Evolutionary conservation across 352 stramenopile species (phyloP).

Genomic region (Plasmopara muralis): DNA sequence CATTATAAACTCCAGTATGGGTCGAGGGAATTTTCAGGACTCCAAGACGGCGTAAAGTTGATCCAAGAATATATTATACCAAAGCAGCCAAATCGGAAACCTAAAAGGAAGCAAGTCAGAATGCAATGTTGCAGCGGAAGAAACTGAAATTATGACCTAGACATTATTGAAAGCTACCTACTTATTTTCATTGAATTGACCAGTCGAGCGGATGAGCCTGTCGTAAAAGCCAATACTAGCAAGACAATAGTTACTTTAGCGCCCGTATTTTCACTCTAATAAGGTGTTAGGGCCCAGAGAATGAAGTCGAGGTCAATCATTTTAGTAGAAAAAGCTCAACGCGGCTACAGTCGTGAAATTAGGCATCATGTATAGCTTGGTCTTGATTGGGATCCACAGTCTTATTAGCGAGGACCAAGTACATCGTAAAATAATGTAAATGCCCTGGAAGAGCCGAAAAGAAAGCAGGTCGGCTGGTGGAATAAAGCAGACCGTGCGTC

Average conservation of each 20-base stretch:
- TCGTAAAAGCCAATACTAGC: not conserved
- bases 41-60: not conserved
- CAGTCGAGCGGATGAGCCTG: not conserved
- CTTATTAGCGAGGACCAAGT: not conserved
- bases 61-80: not conserved
- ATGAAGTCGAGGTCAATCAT: too few species aligned
- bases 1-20: not conserved
- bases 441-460: not conserved
- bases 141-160: not conserved
- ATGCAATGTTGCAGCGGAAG: not conserved
- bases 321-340: not conserved
- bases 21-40: not conserved
- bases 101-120: not conserved
- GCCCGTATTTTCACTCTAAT: not conserved
- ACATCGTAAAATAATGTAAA: not conserved
- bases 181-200: not conserved
- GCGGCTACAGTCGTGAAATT: not conserved
- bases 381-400: not conserved
- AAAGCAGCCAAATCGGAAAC: not conserved
- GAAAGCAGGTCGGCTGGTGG: not conserved
- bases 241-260: not conserved
- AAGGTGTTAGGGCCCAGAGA: not conserved
- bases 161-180: not conserved
- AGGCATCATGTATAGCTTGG: not conserved
- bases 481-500: not conserved